Evolutionary conservation across 2,329 filamentous ascomycete species (phyloP), one percentile per base, ranked within the genome.

Genomic region (Lasiodiplodia sp.): DNA sequence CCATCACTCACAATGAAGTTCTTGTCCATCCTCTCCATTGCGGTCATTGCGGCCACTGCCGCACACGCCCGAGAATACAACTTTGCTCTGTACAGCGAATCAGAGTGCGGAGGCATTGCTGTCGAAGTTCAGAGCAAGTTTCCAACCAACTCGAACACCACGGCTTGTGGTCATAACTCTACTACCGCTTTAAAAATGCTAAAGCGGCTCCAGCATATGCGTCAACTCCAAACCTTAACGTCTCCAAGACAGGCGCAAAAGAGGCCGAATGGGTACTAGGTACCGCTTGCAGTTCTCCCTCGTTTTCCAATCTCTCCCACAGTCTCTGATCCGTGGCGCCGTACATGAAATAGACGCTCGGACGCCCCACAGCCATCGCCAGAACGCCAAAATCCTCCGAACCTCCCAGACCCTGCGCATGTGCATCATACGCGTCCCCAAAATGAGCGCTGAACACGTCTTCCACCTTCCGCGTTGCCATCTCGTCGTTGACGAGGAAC

Each of bases 351-450:
- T 88, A 89, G 57, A 79, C 83, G 70, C 81, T 83, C 8, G 87
- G 88, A 70, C 79, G 76, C 4, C 80, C 82, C 56, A 84, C 79
- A 49, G 78, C 79, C 0, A 83, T 86, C 0, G 83, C 88, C 55
- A 90, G 73, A 28, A 85, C 84, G 0, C 83, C 81, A 70, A 90
- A 89, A 70, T 91, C 88, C 71, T 91, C 89, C 55, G 83, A 86
- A 0, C 82, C 85, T 3, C 79, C 76, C 0, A 84, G 72, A 0
- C 80, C 78, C n/a, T 81, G 75, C 18, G 80, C 79, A 16, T 84
- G 75, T 0, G 78, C 70, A 12, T 82, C 75, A 49, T 82, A 83
- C 2, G 70, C 74, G 69, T 70, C 63, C 11, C 72, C 72, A 70
- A 89, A 88, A 68, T 86, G 83, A 1, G 75, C 70, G 0, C 71